Base-by-base conservation (phyloP, 2,329 filamentous ascomycete genomes). In the Penicillium sp. region DNA sequence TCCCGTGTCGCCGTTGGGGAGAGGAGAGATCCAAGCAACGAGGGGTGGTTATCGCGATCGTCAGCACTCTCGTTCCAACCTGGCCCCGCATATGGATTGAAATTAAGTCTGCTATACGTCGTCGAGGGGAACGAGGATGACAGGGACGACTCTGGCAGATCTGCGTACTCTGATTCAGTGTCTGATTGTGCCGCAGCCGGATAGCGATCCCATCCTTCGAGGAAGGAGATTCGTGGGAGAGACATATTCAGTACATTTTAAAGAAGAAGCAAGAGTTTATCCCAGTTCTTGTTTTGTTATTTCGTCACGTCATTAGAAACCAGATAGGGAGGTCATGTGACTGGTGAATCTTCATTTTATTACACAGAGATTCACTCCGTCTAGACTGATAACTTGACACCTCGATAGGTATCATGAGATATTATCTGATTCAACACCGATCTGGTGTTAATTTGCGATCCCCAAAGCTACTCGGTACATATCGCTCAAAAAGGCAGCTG, bases 141-240 rank as follows among this genome's bases (percentile, higher is more conserved):
- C 4, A 63, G 39, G 6, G 47, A 59, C 28, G 59, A 46, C 24
- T 68, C 60, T 18, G 66, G 61, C 27, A 70, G 56, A 42, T 70
- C 61, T 10, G 27, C 27, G 38, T 68, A 56, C 46, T 66, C 58
- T 23, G 48, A 57, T 18, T 68, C 64, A 12, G 64, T 64, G 37
- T 61, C 57, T 38, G 46, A 47, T 53, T 54, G 50, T 6, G 60
- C 53, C 23, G 51, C 50, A 37, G 65, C 55, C 24, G 64, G 63
- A 42, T 59, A 66, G 24, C 67, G 66, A 37, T 73, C 71, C 66
- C 72, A 73, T 38, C 70, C 69, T 56, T 75, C 72, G n/a, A 74
- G 57, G 35, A 73, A 75, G 31, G 69, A 66, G 39, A 73, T 63
- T 47, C 72, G 69, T 43, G 65, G 66, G 13, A 75, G 60, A 42